Evolutionary conservation across 352 stramenopile species (phyloP).

Genomic region (Thalassiosira livingstoniorum): DNA sequence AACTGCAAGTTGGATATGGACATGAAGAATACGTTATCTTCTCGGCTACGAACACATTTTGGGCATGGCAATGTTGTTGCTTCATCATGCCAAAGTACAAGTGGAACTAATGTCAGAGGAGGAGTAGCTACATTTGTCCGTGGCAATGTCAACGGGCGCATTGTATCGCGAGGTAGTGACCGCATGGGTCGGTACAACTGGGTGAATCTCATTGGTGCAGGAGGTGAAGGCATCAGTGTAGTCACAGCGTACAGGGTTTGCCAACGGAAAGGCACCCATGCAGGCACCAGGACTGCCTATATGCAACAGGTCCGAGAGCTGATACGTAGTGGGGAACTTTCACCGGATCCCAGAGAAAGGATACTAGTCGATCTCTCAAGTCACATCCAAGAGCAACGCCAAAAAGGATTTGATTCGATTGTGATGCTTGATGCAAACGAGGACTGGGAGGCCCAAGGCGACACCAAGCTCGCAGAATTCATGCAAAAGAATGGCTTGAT

Average conservation of each 20-base stretch:
- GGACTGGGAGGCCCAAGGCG: neutral
- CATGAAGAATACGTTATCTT: neutral
- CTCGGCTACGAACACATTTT: neutral
- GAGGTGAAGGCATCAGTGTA: neutral
- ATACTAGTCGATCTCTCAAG: neutral
- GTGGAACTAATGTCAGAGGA: neutral
- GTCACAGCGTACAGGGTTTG: neutral
- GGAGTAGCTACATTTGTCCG: neutral
- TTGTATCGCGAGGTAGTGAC: neutral
- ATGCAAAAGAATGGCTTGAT: conserved; percentile 3
- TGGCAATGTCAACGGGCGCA: neutral
- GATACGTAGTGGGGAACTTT: neutral
- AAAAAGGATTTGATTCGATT: neutral
- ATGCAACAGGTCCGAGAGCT: neutral
- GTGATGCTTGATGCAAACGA: neutral
- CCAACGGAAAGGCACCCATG: neutral
- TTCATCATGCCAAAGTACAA: neutral
- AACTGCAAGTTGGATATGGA: neutral
- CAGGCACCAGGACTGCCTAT: neutral
- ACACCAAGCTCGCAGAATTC: neutral
- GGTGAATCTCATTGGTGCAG: neutral
- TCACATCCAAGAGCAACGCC: neutral
- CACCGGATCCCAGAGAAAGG: neutral
- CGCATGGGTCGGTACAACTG: neutral
- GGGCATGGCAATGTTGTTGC: neutral